Percentiles rank a stretch among this genome's conserved stretches.
These are phyloP conservation scores for Erythrobasidium yunnanense DNA, from an alignment of 768 basidiomycete species.

Conservation along the genomic window DNA sequence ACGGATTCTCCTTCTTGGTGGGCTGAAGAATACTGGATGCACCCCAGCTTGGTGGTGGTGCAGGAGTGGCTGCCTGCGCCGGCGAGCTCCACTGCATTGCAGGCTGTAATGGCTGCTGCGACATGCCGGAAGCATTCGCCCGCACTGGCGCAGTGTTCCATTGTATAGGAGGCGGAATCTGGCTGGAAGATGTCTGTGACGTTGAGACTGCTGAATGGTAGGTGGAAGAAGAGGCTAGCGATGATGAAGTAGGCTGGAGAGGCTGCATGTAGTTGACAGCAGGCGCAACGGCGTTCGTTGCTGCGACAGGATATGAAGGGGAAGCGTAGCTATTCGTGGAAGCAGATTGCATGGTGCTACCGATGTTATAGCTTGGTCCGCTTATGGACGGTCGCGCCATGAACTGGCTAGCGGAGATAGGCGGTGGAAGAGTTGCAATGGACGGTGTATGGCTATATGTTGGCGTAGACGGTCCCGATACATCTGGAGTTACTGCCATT, in stretches of 20 bases:
- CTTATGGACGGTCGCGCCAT: background rate
- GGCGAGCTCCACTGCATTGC: background rate
- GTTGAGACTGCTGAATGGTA: too few species aligned
- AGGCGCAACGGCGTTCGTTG: background rate
- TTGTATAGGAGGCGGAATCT: too few species aligned
- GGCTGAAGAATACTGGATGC: constrained; percentile 14
- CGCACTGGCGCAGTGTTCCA: too few species aligned
- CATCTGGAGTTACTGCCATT: constrained; percentile 8
- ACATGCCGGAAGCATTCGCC: background rate
- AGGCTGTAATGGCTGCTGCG: background rate
- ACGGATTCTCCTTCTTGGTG: constrained; percentile 3
- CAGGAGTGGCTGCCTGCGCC: background rate
- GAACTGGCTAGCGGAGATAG: background rate
- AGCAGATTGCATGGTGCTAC: too few species aligned
- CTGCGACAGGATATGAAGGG: background rate
- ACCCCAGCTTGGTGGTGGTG: constrained; percentile 5
- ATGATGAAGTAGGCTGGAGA: background rate
- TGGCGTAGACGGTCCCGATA: background rate
- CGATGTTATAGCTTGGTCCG: too few species aligned
- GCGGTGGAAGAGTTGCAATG: constrained; percentile 7
- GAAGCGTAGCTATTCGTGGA: too few species aligned
- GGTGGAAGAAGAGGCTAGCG: constrained; percentile 4
- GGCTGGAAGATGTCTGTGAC: too few species aligned
- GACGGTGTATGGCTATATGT: background rate
- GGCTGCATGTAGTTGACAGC: constrained; percentile 9